phyloP scores from a whole-genome alignment of 257 asterid species.

The Asclepias syriaca region DNA sequence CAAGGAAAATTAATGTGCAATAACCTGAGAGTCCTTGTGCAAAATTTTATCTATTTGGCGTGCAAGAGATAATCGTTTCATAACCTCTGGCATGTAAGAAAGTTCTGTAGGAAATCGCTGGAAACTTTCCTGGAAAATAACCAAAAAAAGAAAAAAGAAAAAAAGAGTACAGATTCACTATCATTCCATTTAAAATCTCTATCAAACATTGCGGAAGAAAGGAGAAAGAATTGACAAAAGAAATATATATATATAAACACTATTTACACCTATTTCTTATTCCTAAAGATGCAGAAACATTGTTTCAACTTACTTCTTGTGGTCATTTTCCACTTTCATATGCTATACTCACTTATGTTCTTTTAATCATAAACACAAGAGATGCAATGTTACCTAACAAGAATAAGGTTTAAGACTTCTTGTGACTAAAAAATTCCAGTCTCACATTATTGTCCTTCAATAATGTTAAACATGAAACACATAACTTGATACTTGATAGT shows the following conservation, averaged over 20 bases:
- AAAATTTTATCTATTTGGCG: slow-evolving; percentile 78
- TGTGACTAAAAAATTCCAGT: not conserved
- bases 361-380: not conserved
- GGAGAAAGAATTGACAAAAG: not conserved
- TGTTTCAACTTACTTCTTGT: not conserved
- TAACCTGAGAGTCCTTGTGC: slow-evolving; percentile 82
- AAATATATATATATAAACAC: not conserved
- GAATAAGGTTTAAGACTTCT: not conserved
- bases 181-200: not conserved
- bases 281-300: not conserved
- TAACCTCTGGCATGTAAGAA: slow-evolving; percentile 79
- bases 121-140: slow-evolving; percentile 61
- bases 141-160: too few species aligned
- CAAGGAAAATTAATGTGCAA: not conserved
- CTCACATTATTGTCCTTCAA: not conserved
- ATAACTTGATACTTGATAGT: not conserved
- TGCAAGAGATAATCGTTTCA: slow-evolving; percentile 87
- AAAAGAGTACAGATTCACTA: not conserved
- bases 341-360: not conserved
- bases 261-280: not conserved
- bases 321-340: not conserved
- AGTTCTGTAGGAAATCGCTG: slow-evolving; percentile 76
- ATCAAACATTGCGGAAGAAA: not conserved
- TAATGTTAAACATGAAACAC: not conserved
- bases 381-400: not conserved